phyloP scores from a whole-genome alignment of 768 basidiomycete genomes.

The Suillus subaureus region DNA sequence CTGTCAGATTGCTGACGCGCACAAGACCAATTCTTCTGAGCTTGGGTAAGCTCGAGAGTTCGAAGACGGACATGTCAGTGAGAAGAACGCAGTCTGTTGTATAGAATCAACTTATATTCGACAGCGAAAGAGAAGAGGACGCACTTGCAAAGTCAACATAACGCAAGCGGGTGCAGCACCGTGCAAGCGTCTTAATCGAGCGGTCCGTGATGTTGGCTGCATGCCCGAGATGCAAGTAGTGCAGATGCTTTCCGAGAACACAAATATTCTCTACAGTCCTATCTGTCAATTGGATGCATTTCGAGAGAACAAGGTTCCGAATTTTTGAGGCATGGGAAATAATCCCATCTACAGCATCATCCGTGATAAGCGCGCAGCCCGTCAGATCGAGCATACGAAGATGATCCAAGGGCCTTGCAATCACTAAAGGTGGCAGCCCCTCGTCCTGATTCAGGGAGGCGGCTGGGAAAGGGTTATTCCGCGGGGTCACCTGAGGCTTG shows the following conservation, averaged over 20 bases:
- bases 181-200: constrained; percentile 80
- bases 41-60: constrained; percentile 85
- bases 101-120: constrained; percentile 1
- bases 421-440: constrained; percentile 65
- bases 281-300: constrained; percentile 81
- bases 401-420: constrained; percentile 72
- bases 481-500: constrained; percentile 37
- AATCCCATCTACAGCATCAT: constrained; percentile 82
- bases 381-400: constrained; percentile 94
- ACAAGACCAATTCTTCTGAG: constrained; percentile 95
- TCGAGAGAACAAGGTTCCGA: constrained; percentile 84
- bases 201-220: constrained; percentile 87
- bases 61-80: constrained; percentile 93
- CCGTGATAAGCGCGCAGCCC: constrained; percentile 77
- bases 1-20: constrained; percentile 89
- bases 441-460: constrained; percentile 36
- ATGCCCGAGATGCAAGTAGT: constrained; percentile 95
- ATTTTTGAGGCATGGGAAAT: constrained; percentile 81
- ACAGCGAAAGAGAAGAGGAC: constrained; percentile 25
- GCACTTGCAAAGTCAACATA: constrained; percentile 96
- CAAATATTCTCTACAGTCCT: constrained; percentile 82
- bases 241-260: constrained; percentile 86
- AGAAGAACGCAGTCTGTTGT: constrained; percentile 76
- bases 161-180: constrained; percentile 84
- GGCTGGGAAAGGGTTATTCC: constrained; percentile 42